Conservation (phyloP, 768 basidiomycete genomes). For the Collybiopsis confluens region DNA sequence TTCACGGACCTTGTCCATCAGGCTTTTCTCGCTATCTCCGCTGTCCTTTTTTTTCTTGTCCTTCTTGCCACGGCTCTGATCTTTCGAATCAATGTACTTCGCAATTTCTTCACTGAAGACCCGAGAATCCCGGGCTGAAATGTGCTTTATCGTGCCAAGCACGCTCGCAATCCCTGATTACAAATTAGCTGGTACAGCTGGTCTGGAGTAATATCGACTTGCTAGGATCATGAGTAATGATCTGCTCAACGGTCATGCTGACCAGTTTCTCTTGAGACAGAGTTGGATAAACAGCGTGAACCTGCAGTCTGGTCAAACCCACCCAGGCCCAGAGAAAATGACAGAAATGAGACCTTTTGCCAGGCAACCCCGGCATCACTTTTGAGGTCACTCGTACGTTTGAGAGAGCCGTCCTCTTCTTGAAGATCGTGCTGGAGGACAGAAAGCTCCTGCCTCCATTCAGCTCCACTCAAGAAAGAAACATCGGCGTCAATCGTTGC, state of each 20-base stretch:
- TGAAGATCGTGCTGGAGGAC: constrained; percentile 55
- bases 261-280: constrained; percentile 44
- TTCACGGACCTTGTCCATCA: constrained; percentile 29
- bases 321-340: background rate
- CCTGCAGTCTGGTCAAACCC: constrained; percentile 26
- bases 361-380: constrained; percentile 61
- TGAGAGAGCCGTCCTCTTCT: constrained; percentile 54
- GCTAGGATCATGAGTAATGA: constrained; percentile 46
- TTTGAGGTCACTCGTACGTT: constrained; percentile 48
- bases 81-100: constrained; percentile 65
- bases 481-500: constrained; percentile 55
- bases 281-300: constrained; percentile 58
- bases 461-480: constrained; percentile 48
- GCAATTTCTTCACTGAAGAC: constrained; percentile 49
- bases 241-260: constrained; percentile 45
- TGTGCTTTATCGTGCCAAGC: constrained; percentile 51
- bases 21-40: constrained; percentile 31
- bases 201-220: constrained; percentile 13
- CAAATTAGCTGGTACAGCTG: background rate
- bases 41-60: constrained; percentile 31
- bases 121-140: constrained; percentile 46
- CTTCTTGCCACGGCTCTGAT: constrained; percentile 50
- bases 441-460: constrained; percentile 55
- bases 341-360: constrained; percentile 39
- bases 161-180: constrained; percentile 37